These are phyloP conservation scores for Venturia asperata DNA, from an alignment of 2,329 filamentous ascomycete species.

Conservation along the genomic window DNA sequence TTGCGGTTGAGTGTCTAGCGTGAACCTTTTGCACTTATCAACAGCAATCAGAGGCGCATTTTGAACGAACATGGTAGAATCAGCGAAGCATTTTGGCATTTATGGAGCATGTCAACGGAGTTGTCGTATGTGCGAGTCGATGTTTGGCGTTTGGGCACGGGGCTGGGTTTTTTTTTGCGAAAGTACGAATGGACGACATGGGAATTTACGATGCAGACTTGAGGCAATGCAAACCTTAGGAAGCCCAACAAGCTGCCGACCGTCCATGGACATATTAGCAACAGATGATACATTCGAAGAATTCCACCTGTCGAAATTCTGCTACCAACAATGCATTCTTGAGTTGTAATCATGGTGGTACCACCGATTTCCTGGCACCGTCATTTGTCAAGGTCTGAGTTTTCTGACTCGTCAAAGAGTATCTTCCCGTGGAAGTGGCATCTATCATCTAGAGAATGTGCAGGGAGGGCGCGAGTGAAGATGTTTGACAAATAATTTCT, in stretches of 20 bases:
- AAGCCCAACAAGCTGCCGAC: background rate
- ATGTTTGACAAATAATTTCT: background rate
- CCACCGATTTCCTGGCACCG: background rate
- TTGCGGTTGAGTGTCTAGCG: background rate
- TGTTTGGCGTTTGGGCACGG: conserved; percentile 1
- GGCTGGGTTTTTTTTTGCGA: background rate
- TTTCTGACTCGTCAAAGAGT: background rate
- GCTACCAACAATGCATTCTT: background rate
- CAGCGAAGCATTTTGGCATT: conserved; percentile 9
- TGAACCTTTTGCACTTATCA: conserved; percentile 3
- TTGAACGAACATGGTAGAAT: conserved; percentile 5
- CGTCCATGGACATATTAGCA: background rate
- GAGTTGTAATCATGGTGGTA: background rate
- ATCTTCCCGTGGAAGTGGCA: background rate
- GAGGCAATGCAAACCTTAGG: background rate
- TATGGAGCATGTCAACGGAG: conserved; percentile 10
- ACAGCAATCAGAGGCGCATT: conserved; percentile 11
- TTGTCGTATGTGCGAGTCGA: conserved; percentile 1
- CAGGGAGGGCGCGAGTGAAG: background rate
- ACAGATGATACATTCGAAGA: background rate
- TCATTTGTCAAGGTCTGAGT: background rate
- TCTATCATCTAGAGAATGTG: background rate
- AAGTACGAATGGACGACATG: background rate
- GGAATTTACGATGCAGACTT: background rate
- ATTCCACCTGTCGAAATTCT: background rate